A percentile compares a stretch with the other conserved stretches of the same genome.
Conservation (phyloP, 2,329 filamentous ascomycete genomes). For the Aspergillus felis region DNA sequence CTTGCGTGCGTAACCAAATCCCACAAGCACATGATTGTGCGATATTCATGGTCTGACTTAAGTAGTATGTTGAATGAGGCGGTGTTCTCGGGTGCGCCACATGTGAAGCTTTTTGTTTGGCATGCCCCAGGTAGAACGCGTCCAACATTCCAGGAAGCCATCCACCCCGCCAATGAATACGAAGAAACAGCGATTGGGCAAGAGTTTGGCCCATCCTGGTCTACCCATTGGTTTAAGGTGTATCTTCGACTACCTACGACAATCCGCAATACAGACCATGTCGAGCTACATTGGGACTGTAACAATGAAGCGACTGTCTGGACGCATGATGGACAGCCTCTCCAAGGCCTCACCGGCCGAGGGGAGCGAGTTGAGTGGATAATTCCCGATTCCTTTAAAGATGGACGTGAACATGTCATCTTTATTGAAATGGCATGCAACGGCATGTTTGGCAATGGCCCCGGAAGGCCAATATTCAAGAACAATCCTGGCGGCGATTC, state of each 20-base stretch:
- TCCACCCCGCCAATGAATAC: slow-evolving; percentile 55
- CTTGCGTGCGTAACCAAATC: too few species aligned
- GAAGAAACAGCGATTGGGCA: too few species aligned
- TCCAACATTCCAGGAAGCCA: slow-evolving; percentile 85
- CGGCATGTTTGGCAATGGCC: slow-evolving; percentile 92
- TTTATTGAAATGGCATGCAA: slow-evolving; percentile 99
- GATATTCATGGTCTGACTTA: too few species aligned
- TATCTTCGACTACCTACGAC: slow-evolving; percentile 71
- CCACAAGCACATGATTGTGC: too few species aligned
- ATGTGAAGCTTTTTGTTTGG: slow-evolving; percentile 84
- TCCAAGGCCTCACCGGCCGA: slow-evolving; percentile 87
- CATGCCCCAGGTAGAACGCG: slow-evolving; percentile 73
- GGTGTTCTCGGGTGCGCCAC: slow-evolving; percentile 15
- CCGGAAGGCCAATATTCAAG: slow-evolving; percentile 23
- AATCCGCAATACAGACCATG: slow-evolving; percentile 68
- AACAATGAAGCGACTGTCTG: slow-evolving; percentile 91
- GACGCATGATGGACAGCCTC: slow-evolving; percentile 80
- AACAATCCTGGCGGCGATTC: slow-evolving; percentile 60
- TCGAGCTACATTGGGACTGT: slow-evolving; percentile 95
- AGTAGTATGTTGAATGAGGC: too few species aligned
- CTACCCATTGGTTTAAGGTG: slow-evolving; percentile 95
- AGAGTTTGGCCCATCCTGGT: slow-evolving; percentile 86
- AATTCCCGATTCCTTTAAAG: slow-evolving; percentile 72
- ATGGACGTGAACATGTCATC: slow-evolving; percentile 81
- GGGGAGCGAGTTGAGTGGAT: slow-evolving; percentile 91